Conservation (phyloP, 495 filamentous ascomycete genomes). For the Xeromyces bisporus region DNA sequence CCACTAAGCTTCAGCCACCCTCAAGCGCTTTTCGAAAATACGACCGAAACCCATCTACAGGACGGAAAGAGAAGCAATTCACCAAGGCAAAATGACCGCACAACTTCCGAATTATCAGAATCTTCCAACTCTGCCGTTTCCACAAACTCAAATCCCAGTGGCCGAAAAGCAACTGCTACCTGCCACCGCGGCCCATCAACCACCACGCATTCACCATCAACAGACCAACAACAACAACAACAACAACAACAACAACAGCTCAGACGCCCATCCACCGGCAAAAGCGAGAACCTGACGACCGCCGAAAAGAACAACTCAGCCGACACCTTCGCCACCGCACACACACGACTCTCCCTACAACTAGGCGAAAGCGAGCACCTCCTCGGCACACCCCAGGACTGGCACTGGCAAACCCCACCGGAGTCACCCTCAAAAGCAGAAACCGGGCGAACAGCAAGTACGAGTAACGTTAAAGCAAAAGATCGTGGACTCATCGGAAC, state of each 20-base stretch:
- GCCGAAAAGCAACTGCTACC: background rate
- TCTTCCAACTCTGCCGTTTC: constrained; percentile 20
- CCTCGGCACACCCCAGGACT: constrained; percentile 25
- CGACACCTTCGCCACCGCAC: constrained; percentile 54
- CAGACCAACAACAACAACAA: too few relatives aligned
- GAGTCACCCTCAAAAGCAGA: constrained; percentile 5
- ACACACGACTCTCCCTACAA: constrained; percentile 39
- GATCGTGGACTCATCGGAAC: constrained; percentile 37
- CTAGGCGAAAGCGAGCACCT: constrained; percentile 51
- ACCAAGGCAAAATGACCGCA: constrained; percentile 37
- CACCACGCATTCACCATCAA: background rate
- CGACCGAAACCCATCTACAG: background rate
- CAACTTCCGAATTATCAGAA: constrained; percentile 40
- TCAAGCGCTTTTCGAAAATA: background rate
- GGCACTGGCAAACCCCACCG: constrained; percentile 5
- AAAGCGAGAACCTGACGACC: constrained; percentile 9
- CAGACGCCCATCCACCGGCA: constrained; percentile 8
- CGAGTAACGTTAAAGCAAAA: constrained; percentile 18
- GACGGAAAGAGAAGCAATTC: constrained; percentile 16
- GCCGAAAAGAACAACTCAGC: constrained; percentile 26
- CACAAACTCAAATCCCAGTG: constrained; percentile 1
- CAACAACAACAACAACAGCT: constrained; percentile 12
- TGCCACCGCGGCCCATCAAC: background rate
- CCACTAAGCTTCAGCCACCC: too few relatives aligned
- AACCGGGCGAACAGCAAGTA: constrained; percentile 4